Base-by-base conservation (phyloP, 495 filamentous ascomycete species). In the Trichocladium uniseriatum region DNA sequence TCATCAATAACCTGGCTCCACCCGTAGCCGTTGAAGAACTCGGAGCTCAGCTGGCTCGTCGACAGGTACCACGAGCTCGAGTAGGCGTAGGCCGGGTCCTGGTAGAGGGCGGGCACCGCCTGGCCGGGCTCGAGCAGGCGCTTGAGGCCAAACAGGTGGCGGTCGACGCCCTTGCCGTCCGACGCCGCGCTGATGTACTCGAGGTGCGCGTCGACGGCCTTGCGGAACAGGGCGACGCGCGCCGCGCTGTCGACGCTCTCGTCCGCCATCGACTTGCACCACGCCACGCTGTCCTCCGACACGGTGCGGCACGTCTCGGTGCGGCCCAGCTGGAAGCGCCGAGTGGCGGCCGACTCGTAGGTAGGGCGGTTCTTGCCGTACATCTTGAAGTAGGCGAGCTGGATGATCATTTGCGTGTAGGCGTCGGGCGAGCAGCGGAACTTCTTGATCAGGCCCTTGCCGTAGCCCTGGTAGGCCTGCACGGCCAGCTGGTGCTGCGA, bases 11-110 rank as follows among this genome's bases (percentile, higher is more conserved):
- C 94, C 77, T 99, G 91, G 62, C 87, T 94, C 94, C 94, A 99
- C 27, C 94, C 94, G 72, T 99, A 99, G 14, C 94, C 94, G 64
- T 99, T 97, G 75, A 97, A 99, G 74, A 81, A 94, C 76, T 99
- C 94, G 22, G 82, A 88, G 70, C 84, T 90, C 63, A 99, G 69
- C 77, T 99, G 94, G 57, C 78, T 84, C 29, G 82, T 88, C 24
- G 82, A 88, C 52, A 99, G 68, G 70, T 79, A 95, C 94, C 94
- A 99, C 24, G 79, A 89, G 63, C 75, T 72, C 42, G 82, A 88
- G 73, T 99, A 99, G 9, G 69, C 57, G 66, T 77, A 97, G 27
- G 89, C 82, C 1, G 89, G 86, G 64, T 99, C 94, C 68, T 83
- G 75, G 74, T 81, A 99, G 19, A 99, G 68, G 1, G 75, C 78